Evolutionary conservation across 2,329 filamentous ascomycete species (phyloP).

Genomic region (Bipolaris victoriae): DNA sequence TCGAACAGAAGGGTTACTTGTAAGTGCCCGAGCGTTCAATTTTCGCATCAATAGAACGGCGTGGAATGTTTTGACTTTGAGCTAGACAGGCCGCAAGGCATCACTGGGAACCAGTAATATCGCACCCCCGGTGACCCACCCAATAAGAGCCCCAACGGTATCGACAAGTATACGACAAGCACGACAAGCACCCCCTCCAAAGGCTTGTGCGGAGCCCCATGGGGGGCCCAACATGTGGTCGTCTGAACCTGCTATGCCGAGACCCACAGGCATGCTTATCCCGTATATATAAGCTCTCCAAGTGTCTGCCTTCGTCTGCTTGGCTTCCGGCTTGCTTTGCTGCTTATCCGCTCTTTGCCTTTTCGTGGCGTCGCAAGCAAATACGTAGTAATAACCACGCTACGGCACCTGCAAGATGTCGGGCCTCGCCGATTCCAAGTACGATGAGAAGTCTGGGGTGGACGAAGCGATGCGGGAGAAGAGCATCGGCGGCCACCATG

Average conservation of each 20-base stretch:
- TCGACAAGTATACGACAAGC: slow-evolving; percentile 1
- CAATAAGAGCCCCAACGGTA: slow-evolving; percentile 12
- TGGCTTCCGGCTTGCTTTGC: slow-evolving; percentile 8
- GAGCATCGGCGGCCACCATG: slow-evolving; percentile 5
- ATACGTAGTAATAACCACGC: not conserved
- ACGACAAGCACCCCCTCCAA: slow-evolving; percentile 14
- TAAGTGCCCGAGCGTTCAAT: not conserved
- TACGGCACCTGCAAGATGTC: slow-evolving; percentile 14
- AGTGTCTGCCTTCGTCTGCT: slow-evolving; percentile 3
- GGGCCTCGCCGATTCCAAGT: slow-evolving; percentile 10
- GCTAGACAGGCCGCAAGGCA: slow-evolving; percentile 3
- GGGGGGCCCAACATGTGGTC: slow-evolving; percentile 14
- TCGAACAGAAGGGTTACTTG: not conserved
- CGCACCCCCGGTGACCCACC: slow-evolving; percentile 14
- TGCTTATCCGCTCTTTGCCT: slow-evolving; percentile 17
- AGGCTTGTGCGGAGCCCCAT: slow-evolving; percentile 31
- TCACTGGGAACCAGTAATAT: slow-evolving; percentile 3
- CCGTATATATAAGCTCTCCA: slow-evolving; percentile 22
- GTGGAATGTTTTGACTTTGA: slow-evolving; percentile 4
- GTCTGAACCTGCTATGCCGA: slow-evolving; percentile 13
- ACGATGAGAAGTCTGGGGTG: slow-evolving; percentile 3
- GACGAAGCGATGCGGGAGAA: slow-evolving; percentile 10
- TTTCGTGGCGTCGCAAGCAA: slow-evolving; percentile 8
- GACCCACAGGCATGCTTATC: not conserved
- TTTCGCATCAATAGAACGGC: slow-evolving; percentile 18